Evolutionary conservation across 2,329 filamentous ascomycete species (phyloP).

Genomic region (Ophiostoma sp.): DNA sequence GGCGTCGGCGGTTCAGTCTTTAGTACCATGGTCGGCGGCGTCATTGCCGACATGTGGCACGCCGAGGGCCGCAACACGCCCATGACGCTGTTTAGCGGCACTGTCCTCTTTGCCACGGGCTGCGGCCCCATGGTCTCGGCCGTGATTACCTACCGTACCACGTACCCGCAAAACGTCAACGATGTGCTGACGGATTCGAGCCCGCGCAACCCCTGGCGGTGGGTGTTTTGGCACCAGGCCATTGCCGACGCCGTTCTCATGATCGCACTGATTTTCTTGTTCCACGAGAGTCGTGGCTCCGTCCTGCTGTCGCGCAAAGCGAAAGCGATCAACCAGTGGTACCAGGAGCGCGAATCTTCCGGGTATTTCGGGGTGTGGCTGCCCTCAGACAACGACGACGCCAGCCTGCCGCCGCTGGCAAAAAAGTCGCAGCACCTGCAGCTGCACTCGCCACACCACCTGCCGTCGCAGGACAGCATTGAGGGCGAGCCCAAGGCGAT

Average conservation of each 20-base stretch:
- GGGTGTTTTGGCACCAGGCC: slow-evolving; percentile 85
- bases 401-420: not conserved
- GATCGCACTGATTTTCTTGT: slow-evolving; percentile 64
- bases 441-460: not conserved
- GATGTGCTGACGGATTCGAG: slow-evolving; percentile 33
- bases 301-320: slow-evolving; percentile 79
- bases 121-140: slow-evolving; percentile 72
- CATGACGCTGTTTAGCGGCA: slow-evolving; percentile 85
- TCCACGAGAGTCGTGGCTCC: slow-evolving; percentile 79
- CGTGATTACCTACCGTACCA: slow-evolving; percentile 64
- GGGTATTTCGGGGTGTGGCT: slow-evolving; percentile 57
- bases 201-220: slow-evolving; percentile 63
- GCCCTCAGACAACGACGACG: slow-evolving; percentile 24
- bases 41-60: slow-evolving; percentile 83
- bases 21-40: slow-evolving; percentile 88
- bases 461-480: slow-evolving; percentile 1
- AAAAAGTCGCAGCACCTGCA: not conserved
- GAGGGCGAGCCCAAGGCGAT: not conserved
- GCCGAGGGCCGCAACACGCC: slow-evolving; percentile 79
- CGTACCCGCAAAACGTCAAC: slow-evolving; percentile 28
- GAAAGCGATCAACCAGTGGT: slow-evolving; percentile 72
- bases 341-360: slow-evolving; percentile 66
- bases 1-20: slow-evolving; percentile 78
- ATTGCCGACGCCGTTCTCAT: slow-evolving; percentile 68
- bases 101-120: slow-evolving; percentile 76